Evolutionary conservation across 352 stramenopile genomes (phyloP).

Genomic region (Phytophthora litchii): DNA sequence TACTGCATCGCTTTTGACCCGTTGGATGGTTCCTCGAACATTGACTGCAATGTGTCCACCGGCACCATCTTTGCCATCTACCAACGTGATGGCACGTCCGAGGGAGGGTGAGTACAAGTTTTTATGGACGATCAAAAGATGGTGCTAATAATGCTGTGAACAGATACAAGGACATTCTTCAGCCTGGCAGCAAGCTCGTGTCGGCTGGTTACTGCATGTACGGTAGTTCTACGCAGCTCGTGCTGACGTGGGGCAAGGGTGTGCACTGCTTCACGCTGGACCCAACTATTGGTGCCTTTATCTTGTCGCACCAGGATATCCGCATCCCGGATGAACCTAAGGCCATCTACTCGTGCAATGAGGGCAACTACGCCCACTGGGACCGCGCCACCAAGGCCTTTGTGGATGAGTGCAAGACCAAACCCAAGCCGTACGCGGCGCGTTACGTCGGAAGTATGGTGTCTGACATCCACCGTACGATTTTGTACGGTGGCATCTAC

Average conservation of each 20-base stretch:
- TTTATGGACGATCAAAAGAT: background rate
- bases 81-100: constrained; percentile 68
- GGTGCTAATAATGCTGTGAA: constrained; percentile 7
- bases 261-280: constrained; percentile 98
- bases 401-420: constrained; percentile 88
- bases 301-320: constrained; percentile 96
- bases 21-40: constrained; percentile 98
- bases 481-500: constrained; percentile 99
- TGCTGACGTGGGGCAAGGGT: constrained; percentile 95
- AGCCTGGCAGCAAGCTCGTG: constrained; percentile 93
- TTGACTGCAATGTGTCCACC: constrained; percentile 99
- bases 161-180: constrained; percentile 92
- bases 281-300: constrained; percentile 98
- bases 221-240: constrained; percentile 96
- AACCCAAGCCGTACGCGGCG: constrained; percentile 70
- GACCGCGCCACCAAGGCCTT: constrained; percentile 92
- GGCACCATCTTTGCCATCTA: constrained; percentile 99
- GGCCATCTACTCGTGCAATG: constrained; percentile 98
- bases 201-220: constrained; percentile 99
- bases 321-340: constrained; percentile 92
- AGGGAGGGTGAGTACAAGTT: constrained; percentile 45
- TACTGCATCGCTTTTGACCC: constrained; percentile 99
- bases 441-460: constrained; percentile 99
- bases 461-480: constrained; percentile 98
- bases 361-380: constrained; percentile 97